Percentiles rank a stretch among this genome's conserved stretches.
Conservation (phyloP, 2,329 filamentous ascomycete species). For the Penicillium sp. region DNA sequence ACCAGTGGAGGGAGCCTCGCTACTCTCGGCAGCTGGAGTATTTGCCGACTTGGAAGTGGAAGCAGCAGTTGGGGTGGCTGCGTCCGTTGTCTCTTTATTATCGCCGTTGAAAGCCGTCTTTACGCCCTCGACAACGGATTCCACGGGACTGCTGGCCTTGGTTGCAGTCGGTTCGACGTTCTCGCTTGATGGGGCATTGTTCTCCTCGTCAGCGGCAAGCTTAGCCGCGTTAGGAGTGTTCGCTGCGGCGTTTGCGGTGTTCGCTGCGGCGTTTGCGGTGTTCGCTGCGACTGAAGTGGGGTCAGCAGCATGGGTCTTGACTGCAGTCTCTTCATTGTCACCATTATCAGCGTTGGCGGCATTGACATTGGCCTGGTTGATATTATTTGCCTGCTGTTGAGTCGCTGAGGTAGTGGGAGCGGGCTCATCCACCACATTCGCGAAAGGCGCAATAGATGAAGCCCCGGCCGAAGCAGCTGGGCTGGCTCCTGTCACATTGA, state of each 20-base stretch:
- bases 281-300: not conserved
- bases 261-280: not conserved
- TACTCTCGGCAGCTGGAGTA: constrained; percentile 4
- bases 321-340: not conserved
- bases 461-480: constrained; percentile 13
- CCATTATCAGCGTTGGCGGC: not conserved
- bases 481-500: constrained; percentile 21
- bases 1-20: constrained; percentile 4
- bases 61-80: not conserved
- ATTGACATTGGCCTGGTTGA: constrained; percentile 7
- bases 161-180: not conserved
- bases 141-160: constrained; percentile 3
- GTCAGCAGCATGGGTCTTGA: not conserved
- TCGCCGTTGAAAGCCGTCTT: constrained; percentile 2
- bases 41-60: not conserved
- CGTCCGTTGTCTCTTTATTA: not conserved
- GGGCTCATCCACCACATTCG: not conserved
- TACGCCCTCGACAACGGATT: constrained; percentile 4
- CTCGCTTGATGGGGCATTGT: constrained; percentile 3
- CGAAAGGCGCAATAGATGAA: constrained; percentile 3
- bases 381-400: constrained; percentile 7
- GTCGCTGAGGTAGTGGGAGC: constrained; percentile 1
- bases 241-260: not conserved
- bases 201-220: constrained; percentile 4
- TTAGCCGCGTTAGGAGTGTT: constrained; percentile 5